Conservation (phyloP, 1,284 basidiomycete genomes). For the Apiotrichum sp. region DNA sequence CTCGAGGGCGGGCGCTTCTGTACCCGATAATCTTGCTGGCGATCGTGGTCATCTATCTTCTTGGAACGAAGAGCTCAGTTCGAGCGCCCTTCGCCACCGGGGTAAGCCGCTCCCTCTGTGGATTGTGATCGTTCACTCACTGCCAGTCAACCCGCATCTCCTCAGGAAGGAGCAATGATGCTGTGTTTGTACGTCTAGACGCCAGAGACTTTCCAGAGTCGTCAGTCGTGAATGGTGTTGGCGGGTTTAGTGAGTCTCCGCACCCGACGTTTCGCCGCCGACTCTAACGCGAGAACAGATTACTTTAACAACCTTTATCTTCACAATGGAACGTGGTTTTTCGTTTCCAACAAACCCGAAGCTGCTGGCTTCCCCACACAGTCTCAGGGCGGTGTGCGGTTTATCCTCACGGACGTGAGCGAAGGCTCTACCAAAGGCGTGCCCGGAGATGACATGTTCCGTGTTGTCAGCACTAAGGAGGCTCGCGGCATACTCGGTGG, state of each 20-base stretch:
- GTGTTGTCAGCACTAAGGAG: background rate
- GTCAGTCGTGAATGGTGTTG: slow-evolving; percentile 15
- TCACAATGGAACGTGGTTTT: slow-evolving; percentile 30
- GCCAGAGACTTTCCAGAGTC: slow-evolving; percentile 24
- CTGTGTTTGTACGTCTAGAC: no score
- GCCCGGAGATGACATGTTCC: background rate
- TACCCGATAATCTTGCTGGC: no score
- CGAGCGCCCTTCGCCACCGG: no score
- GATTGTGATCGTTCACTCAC: no score
- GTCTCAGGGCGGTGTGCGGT: background rate
- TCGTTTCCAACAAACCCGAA: slow-evolving; percentile 29
- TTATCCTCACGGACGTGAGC: slow-evolving; percentile 9
- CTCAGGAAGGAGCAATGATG: no score
- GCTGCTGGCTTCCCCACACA: slow-evolving; percentile 22
- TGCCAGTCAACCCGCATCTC: no score
- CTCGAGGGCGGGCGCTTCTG: no score
- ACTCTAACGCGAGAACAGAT: slow-evolving; percentile 14
- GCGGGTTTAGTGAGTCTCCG: slow-evolving; percentile 24
- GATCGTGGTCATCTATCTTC: no score
- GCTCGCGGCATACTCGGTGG: slow-evolving; percentile 12
- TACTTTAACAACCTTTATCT: slow-evolving; percentile 56
- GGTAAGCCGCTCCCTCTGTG: no score
- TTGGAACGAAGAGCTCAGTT: no score
- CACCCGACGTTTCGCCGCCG: background rate
- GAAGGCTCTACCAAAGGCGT: background rate